Evolutionary conservation across 139 green algal genomes (phyloP), one percentile per base, ranked within the genome.

Genomic region (Asterochloris sp.): DNA sequence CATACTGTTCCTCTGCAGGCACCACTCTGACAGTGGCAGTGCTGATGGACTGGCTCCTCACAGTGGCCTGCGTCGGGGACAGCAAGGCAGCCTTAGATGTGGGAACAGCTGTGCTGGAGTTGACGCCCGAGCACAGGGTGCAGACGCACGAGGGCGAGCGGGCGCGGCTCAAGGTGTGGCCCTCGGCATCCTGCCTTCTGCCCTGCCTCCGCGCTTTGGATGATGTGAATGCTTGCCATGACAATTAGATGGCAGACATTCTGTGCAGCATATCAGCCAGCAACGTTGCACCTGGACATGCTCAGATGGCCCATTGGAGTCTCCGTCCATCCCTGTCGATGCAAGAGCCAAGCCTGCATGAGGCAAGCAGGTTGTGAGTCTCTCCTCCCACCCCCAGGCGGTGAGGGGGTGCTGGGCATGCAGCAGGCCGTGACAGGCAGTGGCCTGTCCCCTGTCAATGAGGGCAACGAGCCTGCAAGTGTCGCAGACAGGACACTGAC

Each of bases 51-150:
- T 94, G 92, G 89, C 86, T 95, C 75, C 78, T 99, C 15, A 97
- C 94, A 0, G 85, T 93, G 11, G 96, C 92, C 2, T 96, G 94
- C 83, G 87, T 97, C 17, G 96, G 96, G 0, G 96, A 99, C 91
- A 97, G 92, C 12, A 88, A 91, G 0, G 91, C 92, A 0, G 84
- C 95, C 9, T 84, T 98, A 14, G 95, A 98, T 84, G 90, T 86
- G 0, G 94, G 92, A 9, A 28, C 54, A 17, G 79, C 89, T 28
- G 54, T 83, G 15, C 17, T 85, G 54, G 27, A 79, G 76, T 78
- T 94, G 28, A 90, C 86, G 2, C 81, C 77, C n/a, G 89, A 93
- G 69, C 90, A 93, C 75, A 83, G 90, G 63, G 80, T 92, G 23
- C 80, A 81, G 12, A 84, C 85, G 6, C 83, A 92, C 82, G 78